A percentile compares a stretch with the other conserved stretches of the same genome.
These are phyloP conservation scores for Xylaria longipes DNA, from an alignment of 495 filamentous ascomycete species.

Conservation along the genomic window DNA sequence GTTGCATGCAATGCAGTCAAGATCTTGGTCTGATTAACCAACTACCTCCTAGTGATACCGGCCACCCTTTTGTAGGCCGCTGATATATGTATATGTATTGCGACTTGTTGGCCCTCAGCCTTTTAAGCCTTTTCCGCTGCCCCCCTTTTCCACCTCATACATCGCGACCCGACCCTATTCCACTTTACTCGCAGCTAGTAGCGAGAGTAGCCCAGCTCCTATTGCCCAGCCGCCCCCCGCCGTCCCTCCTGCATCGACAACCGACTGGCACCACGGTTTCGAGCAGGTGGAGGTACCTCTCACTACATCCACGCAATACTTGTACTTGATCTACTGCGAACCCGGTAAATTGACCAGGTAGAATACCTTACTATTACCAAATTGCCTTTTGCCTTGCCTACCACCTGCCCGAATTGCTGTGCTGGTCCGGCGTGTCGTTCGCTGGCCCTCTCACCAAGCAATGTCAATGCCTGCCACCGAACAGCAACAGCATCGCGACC, in stretches of 20 bases:
- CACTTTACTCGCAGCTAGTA: neutral
- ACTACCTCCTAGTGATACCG: neutral
- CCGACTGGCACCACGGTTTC: neutral
- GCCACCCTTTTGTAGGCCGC: neutral
- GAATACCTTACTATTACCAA: slow-evolving; percentile 20
- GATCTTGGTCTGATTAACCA: slow-evolving; percentile 13
- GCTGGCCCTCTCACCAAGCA: slow-evolving; percentile 33
- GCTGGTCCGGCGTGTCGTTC: slow-evolving; percentile 26
- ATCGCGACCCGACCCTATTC: neutral
- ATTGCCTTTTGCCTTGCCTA: slow-evolving; percentile 14
- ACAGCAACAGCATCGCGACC: slow-evolving; percentile 27
- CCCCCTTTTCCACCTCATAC: neutral
- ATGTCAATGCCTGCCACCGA: slow-evolving; percentile 29
- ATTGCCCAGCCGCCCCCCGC: neutral
- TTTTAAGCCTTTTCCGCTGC: slow-evolving; percentile 1
- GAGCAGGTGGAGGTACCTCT: slow-evolving; percentile 7
- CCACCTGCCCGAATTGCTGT: slow-evolving; percentile 26
- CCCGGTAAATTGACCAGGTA: slow-evolving; percentile 5
- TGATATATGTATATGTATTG: neutral
- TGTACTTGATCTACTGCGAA: neutral
- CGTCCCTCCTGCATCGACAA: neutral
- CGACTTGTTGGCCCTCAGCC: slow-evolving; percentile 7
- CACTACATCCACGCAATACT: neutral
- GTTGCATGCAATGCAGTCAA: slow-evolving; percentile 7
- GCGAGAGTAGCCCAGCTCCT: no score